Base-by-base conservation (phyloP, 495 filamentous ascomycete species). In the Articulospora tetracladia region DNA sequence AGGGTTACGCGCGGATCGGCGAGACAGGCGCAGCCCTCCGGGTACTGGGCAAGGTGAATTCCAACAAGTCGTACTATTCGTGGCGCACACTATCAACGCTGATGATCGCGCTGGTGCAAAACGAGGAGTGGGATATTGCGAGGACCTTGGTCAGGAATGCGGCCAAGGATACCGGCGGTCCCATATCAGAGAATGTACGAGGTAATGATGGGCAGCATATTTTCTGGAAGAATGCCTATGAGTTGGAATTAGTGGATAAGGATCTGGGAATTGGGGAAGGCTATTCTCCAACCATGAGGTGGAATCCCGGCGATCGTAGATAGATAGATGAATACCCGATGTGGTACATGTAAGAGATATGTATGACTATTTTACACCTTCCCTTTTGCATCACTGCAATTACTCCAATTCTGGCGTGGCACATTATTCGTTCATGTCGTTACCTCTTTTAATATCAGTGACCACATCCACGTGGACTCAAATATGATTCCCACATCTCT, bases 1-100 rank as follows among this genome's bases (percentile, higher is more conserved):
- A 80, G 54, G 86, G 85, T 7, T 92, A 88, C 65, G 74, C 80
- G 11, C 52, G 66, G 19, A 66, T 63, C 6, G 82, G 82, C 34
- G 72, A 83, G 47, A 72, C 76, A 0, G 66, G 70, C 12, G 74
- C 73, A 36, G 83, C 86, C 58, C 73, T 87, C 58, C 63, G 68
- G 8, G 67, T 85, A 2, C 76, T 86, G 50, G 63, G 74, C 27
- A 63, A 69, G n/a, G 68, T 84, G 51, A 68, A 74, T 7, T 65
- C 55, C 3, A 55, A 72, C 27, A 76, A 79, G 19, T 66, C 72
- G 67, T 64, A 30, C 47, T 81, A 68, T 48, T 72, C 65, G 54
- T 89, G 66, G 70, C 51, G 28, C 57, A 69, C 80, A 17, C 71
- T 87, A 58, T 58, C 65, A 19, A 70, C 70, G 28, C 69, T 84